These are phyloP conservation scores for Saccharomyces paradoxus DNA, from an alignment of 805 yeast genomes.

Conservation along the genomic window DNA sequence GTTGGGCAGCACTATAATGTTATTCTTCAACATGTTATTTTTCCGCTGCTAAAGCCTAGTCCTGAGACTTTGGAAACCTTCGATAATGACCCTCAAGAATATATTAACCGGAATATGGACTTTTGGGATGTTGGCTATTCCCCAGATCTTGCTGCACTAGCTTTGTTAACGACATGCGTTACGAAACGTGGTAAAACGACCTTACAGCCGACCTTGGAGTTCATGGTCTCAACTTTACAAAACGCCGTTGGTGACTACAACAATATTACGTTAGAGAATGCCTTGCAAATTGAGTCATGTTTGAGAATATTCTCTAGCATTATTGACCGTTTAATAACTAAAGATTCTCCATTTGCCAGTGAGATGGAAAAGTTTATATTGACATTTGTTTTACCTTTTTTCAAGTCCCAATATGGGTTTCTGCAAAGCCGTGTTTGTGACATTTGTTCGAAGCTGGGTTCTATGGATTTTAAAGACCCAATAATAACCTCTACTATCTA, in stretches of 20 bases:
- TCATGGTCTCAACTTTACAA: slow-evolving; percentile 45
- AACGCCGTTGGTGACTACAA: slow-evolving; percentile 12
- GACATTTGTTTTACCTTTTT: slow-evolving; percentile 61
- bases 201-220: slow-evolving; percentile 51
- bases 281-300: slow-evolving; percentile 69
- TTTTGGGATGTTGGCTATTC: slow-evolving; percentile 52
- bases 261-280: slow-evolving; percentile 37
- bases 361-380: slow-evolving; percentile 66
- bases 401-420: slow-evolving; percentile 53
- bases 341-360: slow-evolving; percentile 46
- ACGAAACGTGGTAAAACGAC: slow-evolving; percentile 56
- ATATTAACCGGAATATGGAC: slow-evolving; percentile 65
- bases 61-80: slow-evolving; percentile 63
- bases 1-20: slow-evolving; percentile 58
- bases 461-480: slow-evolving; percentile 41
- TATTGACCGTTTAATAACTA: slow-evolving; percentile 46
- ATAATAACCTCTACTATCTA: slow-evolving; percentile 33
- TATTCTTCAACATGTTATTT: slow-evolving; percentile 62
- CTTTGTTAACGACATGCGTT: slow-evolving; percentile 63
- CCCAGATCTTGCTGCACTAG: slow-evolving; percentile 74
- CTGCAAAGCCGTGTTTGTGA: slow-evolving; percentile 71
- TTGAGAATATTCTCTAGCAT: slow-evolving; percentile 72
- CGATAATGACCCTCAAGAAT: slow-evolving; percentile 84
- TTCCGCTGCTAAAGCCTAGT: slow-evolving; percentile 65
- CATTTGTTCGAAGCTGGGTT: slow-evolving; percentile 56